Percentiles rank a stretch among this genome's conserved stretches.
phyloP scores from a whole-genome alignment of 257 asterid species.

The Prunella vulgaris region DNA sequence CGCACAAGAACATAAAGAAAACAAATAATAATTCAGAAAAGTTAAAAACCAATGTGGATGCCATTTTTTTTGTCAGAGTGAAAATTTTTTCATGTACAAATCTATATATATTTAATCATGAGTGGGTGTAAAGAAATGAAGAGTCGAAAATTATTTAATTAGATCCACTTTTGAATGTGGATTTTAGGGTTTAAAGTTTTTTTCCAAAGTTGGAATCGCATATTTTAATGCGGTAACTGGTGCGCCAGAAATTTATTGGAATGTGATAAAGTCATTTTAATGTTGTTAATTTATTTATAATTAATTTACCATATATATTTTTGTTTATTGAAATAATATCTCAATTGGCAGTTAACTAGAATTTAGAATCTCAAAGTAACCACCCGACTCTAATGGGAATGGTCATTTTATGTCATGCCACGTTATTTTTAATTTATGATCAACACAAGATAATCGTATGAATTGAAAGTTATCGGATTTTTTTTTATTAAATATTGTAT shows the following conservation, averaged over 20 bases:
- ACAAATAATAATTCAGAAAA: neutral
- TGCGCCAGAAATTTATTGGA: slow-evolving; percentile 2
- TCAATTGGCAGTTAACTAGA: too few species aligned
- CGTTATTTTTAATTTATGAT: too few species aligned
- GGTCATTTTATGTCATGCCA: too few species aligned
- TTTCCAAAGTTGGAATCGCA: neutral
- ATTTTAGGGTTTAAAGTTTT: neutral
- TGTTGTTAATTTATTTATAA: neutral
- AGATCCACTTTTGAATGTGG: slow-evolving; percentile 16
- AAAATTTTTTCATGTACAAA: neutral
- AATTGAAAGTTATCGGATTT: too few species aligned
- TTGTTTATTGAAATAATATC: neutral
- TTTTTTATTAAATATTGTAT: too few species aligned
- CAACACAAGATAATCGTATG: too few species aligned
- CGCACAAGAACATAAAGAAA: slow-evolving; percentile 1
- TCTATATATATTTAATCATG: too few species aligned
- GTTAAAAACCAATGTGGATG: neutral
- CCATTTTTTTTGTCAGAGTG: slow-evolving; percentile 21
- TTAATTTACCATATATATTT: neutral
- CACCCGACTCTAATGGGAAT: neutral
- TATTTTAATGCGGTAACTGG: neutral
- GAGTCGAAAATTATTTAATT: slow-evolving; percentile 10
- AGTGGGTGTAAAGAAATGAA: neutral
- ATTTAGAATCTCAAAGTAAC: neutral
- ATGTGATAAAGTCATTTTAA: neutral